These are phyloP conservation scores for Xylariaceae sp. DNA, from an alignment of 2,329 filamentous ascomycete species.

Conservation along the genomic window DNA sequence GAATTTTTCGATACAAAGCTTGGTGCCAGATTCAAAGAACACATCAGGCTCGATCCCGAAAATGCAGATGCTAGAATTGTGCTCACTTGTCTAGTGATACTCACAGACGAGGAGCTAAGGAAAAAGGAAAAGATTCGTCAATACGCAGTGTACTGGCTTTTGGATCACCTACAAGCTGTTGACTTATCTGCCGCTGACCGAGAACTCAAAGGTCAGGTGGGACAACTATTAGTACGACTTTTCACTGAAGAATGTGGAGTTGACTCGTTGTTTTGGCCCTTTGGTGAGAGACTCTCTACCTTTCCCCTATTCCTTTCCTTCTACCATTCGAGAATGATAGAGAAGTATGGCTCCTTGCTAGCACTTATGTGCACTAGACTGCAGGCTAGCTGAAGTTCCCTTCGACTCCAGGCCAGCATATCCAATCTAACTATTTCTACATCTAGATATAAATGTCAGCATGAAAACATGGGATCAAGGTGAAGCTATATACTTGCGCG, in stretches of 20 bases:
- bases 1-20: constrained; percentile 42
- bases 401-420: background rate
- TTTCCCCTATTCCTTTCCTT: background rate
- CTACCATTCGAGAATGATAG: too few species aligned
- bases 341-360: too few species aligned
- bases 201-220: constrained; percentile 38
- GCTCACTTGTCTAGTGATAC: constrained; percentile 36
- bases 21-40: constrained; percentile 37
- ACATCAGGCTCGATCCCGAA: constrained; percentile 42
- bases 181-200: constrained; percentile 38
- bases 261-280: constrained; percentile 40
- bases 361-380: background rate
- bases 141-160: constrained; percentile 38
- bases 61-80: constrained; percentile 41
- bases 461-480: constrained; percentile 37
- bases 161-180: constrained; percentile 37
- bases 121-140: constrained; percentile 28
- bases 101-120: constrained; percentile 35
- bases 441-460: constrained; percentile 29
- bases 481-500: constrained; percentile 30
- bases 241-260: constrained; percentile 38
- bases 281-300: constrained; percentile 16
- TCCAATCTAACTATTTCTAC: constrained; percentile 5
- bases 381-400: background rate
- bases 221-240: constrained; percentile 38